Evolutionary conservation across 345 rosid species (phyloP).

Genomic region (Geranium rotundifolium): DNA sequence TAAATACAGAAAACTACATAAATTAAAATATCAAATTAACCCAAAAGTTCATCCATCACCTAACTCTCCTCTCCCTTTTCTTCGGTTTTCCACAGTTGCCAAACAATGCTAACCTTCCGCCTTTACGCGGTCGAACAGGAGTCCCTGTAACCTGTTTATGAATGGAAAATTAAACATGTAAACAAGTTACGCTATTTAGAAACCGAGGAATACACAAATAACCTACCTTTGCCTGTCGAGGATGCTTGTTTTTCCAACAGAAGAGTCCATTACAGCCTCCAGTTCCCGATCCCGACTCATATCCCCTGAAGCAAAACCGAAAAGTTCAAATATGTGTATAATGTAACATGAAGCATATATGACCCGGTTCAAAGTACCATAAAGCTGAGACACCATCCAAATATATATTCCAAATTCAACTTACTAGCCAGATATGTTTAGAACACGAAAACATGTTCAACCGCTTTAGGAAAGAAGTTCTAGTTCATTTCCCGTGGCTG

Average conservation of each 20-base stretch:
- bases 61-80: slow-evolving; percentile 36
- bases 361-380: not conserved
- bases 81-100: slow-evolving; percentile 56
- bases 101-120: slow-evolving; percentile 48
- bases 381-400: not conserved
- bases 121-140: slow-evolving; percentile 26
- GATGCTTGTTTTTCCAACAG: slow-evolving; percentile 72
- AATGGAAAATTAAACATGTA: slow-evolving; percentile 1
- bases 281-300: slow-evolving; percentile 66
- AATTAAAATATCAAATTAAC: too few species aligned
- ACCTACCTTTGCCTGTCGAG: slow-evolving; percentile 46
- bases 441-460: too few species aligned
- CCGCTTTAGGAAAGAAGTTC: too few species aligned
- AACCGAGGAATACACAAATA: not conserved
- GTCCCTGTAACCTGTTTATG: slow-evolving; percentile 46
- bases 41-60: slow-evolving; percentile 17
- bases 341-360: not conserved
- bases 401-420: not conserved
- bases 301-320: slow-evolving; percentile 42
- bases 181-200: not conserved
- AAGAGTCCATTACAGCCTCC: slow-evolving; percentile 74
- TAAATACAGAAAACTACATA: too few species aligned
- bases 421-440: too few species aligned
- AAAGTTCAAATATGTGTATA: too few species aligned
- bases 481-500: too few species aligned